Conservation (phyloP, 768 basidiomycete genomes). For the Chiua virens region DNA sequence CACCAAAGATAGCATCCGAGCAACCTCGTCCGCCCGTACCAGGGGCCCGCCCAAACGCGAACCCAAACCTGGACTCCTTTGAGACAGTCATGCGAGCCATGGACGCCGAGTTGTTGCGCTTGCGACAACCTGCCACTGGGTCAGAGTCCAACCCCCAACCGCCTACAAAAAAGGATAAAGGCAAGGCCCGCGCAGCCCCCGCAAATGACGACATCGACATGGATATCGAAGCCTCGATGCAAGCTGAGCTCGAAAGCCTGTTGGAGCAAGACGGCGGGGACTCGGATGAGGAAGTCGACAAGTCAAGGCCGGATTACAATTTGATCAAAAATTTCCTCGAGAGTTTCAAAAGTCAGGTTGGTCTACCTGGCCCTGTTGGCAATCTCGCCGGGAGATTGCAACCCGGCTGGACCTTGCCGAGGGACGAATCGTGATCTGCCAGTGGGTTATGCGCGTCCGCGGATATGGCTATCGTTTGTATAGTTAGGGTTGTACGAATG, state of each 20-base stretch:
- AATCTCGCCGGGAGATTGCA: constrained; percentile 85
- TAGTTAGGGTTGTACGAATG: too few species aligned
- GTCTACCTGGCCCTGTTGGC: constrained; percentile 87
- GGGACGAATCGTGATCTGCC: constrained; percentile 50
- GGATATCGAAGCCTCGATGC: constrained; percentile 87
- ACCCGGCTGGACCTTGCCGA: constrained; percentile 70
- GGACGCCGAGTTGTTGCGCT: constrained; percentile 75
- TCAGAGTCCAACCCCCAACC: constrained; percentile 11
- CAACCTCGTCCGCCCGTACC: constrained; percentile 24
- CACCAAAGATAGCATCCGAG: constrained; percentile 8
- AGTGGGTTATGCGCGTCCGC: too few species aligned
- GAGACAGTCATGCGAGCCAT: constrained; percentile 96
- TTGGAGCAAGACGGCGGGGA: constrained; percentile 50
- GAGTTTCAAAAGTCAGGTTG: constrained; percentile 91
- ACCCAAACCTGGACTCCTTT: constrained; percentile 84
- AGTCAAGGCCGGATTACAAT: constrained; percentile 71
- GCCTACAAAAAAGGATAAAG: constrained; percentile 50
- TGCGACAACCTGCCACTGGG: constrained; percentile 30
- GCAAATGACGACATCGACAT: constrained; percentile 48
- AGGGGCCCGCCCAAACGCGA: constrained; percentile 44
- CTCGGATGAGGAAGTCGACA: constrained; percentile 54
- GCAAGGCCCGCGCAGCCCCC: constrained; percentile 31
- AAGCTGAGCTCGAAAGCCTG: constrained; percentile 72
- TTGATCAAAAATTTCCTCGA: constrained; percentile 97
- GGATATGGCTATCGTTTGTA: too few species aligned